Conservation (phyloP, 306 rosid species). For the Herpetospermum pedunculosum region DNA sequence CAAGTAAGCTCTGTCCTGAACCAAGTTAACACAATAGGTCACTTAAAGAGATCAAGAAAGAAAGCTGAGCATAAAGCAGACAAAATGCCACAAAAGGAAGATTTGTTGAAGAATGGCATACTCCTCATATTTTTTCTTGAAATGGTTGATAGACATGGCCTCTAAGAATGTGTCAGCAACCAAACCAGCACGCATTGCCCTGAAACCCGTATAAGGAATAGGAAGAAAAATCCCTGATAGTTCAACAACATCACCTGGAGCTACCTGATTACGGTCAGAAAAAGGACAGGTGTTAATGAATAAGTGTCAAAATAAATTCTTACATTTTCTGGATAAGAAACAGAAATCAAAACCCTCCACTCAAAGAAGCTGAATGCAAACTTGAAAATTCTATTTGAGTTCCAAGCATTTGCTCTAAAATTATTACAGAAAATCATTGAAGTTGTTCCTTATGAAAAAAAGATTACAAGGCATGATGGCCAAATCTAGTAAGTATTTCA, state of each 20-base stretch:
- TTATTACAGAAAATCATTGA: neutral
- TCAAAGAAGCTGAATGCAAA: neutral
- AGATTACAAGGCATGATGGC: neutral
- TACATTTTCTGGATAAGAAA: neutral
- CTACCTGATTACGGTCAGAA: slow-evolving; percentile 40
- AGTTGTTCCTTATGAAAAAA: neutral
- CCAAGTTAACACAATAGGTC: neutral
- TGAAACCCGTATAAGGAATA: slow-evolving; percentile 76
- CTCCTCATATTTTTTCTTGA: slow-evolving; percentile 97
- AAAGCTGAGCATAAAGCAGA: neutral
- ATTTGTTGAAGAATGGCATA: slow-evolving; percentile 26
- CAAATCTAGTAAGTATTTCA: neutral
- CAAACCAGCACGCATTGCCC: slow-evolving; percentile 97
- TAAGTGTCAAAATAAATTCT: neutral
- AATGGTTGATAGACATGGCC: slow-evolving; percentile 89
- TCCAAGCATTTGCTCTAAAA: neutral
- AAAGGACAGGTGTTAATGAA: neutral
- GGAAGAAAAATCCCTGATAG: slow-evolving; percentile 96
- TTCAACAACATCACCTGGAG: slow-evolving; percentile 95
- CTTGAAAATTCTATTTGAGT: neutral
- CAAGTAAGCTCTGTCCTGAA: neutral
- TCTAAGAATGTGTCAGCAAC: slow-evolving; percentile 97
- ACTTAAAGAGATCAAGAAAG: neutral
- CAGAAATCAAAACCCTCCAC: neutral
- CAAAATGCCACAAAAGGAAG: neutral